These are phyloP conservation scores for Scedosporium minutisporum DNA, from an alignment of 2,329 filamentous ascomycete species.

Conservation along the genomic window DNA sequence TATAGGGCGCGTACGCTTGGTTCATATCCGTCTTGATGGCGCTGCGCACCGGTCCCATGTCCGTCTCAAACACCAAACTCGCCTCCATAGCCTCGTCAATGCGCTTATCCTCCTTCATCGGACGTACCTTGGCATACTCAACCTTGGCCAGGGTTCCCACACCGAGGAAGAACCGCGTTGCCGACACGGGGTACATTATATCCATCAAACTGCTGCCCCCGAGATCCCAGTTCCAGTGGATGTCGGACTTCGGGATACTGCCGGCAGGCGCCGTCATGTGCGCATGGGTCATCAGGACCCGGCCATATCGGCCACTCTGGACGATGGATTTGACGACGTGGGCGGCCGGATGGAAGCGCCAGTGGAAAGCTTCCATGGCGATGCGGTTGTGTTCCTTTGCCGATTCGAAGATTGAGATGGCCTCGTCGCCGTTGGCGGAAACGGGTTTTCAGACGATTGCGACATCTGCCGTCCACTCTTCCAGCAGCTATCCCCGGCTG, in stretches of 20 bases:
- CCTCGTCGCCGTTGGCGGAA: conserved; percentile 36
- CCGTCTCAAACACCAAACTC: background rate
- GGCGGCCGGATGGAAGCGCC: conserved; percentile 9
- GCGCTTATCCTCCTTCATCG: background rate
- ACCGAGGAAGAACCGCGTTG: background rate
- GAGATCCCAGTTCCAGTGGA: conserved; percentile 5
- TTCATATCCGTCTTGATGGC: conserved; percentile 2
- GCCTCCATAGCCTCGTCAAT: conserved; percentile 7
- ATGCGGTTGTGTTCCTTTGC: conserved; percentile 10
- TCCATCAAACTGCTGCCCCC: conserved; percentile 7
- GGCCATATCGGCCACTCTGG: conserved; percentile 5
- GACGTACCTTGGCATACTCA: background rate
- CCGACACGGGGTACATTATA: conserved; percentile 5
- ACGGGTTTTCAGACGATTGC: no score
- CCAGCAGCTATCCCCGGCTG: no score
- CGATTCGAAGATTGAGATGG: conserved; percentile 36
- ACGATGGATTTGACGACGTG: conserved; percentile 3
- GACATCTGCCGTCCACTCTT: no score
- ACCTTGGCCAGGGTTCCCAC: background rate
- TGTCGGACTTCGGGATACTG: background rate
- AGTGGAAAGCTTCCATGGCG: conserved; percentile 11
- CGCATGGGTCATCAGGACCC: background rate
- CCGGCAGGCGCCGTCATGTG: conserved; percentile 3
- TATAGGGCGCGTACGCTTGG: background rate
- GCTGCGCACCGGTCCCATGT: background rate